Base-by-base conservation (phyloP, 2,329 filamentous ascomycete species). In the Daldinia eschscholtzii region DNA sequence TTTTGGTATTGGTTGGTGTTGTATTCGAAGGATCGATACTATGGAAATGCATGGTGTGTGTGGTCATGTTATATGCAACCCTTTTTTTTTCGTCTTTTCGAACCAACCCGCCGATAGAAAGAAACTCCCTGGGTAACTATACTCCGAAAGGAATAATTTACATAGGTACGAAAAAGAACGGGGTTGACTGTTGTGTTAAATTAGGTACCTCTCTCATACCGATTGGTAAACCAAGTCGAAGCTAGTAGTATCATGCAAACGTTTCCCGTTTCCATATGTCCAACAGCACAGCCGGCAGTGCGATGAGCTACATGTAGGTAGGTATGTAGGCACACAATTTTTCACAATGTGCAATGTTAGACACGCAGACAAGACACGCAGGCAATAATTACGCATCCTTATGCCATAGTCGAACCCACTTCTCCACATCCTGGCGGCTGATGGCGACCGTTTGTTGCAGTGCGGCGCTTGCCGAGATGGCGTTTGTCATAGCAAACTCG, bases 21-120 rank as follows among this genome's bases (percentile, higher is more conserved):
- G 46, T 52, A 52, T 52, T 52, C 28, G 46, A 52, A 52, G 46
- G 46, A 52, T 52, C 28, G 26, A 9, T 30, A n/a, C 46, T 30
- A 50, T 50, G 46, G 23, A 30, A 30, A 50, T 18, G 15, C 46
- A 18, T 52, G 15, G 46, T 52, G 46, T 12, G 26, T 30, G 15
- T 30, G 46, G 46, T 52, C 46, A 52, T 52, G 46, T 33, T 52
- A 52, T 52, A 52, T 30, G 26, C 46, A 33, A 18, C 46, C 46
- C 33, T 35, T 35, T 35, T 6, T 39, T 13, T 35, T 35, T 6
- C 15, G 3, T 13, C 12, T 15, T 39, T 13, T 13, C 26, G 0
- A 52, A 33, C 46, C 26, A 52, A 52, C 35, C 35, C 30, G 20
- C 13, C 46, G 26, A 50, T 33, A 9, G 26, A 26, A 18, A 10